Evolutionary conservation across 192 early-diverging fungal species (phyloP).

Genomic region (Backusella morwellensis): DNA sequence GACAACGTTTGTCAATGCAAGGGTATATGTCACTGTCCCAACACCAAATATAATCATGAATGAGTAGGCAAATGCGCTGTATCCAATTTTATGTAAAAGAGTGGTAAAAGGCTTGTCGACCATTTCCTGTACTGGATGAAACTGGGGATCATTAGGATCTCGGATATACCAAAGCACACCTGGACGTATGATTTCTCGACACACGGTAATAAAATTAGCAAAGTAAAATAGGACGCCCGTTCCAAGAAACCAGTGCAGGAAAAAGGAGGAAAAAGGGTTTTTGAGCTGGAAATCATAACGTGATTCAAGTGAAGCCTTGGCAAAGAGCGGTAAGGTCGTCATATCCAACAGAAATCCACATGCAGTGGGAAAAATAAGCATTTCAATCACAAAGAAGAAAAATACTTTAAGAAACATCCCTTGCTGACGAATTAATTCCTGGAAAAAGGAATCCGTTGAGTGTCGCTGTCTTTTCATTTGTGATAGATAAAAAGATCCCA

Average conservation of each 20-base stretch:
- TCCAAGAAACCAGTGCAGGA: constrained; percentile 91
- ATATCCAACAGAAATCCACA: constrained; percentile 86
- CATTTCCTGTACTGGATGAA: constrained; percentile 93
- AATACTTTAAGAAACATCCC: constrained; percentile 68
- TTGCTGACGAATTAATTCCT: constrained; percentile 46
- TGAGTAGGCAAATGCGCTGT: constrained; percentile 88
- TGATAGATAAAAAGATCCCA: constrained; percentile 50
- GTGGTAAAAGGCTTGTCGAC: constrained; percentile 72
- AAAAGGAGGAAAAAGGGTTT: constrained; percentile 62
- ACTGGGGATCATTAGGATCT: constrained; percentile 94
- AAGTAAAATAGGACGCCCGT: constrained; percentile 96
- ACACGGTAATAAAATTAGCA: constrained; percentile 79
- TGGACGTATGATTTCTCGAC: constrained; percentile 83
- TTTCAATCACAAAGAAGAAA: constrained; percentile 86
- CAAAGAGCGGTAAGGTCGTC: constrained; percentile 75
- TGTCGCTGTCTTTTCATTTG: constrained; percentile 27
- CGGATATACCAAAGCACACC: constrained; percentile 99
- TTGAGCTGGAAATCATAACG: constrained; percentile 58
- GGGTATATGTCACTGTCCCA: constrained; percentile 52
- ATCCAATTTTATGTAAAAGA: constrained; percentile 81
- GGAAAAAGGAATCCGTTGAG: constrained; percentile 31
- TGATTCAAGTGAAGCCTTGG: constrained; percentile 50
- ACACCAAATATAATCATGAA: constrained; percentile 73
- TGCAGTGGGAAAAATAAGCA: constrained; percentile 80
- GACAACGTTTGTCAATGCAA: constrained; percentile 31